Evolutionary conservation across 75 land plant species (phyloP), one percentile per base, ranked within the genome.

Genomic region (Pinus albicaulis): DNA sequence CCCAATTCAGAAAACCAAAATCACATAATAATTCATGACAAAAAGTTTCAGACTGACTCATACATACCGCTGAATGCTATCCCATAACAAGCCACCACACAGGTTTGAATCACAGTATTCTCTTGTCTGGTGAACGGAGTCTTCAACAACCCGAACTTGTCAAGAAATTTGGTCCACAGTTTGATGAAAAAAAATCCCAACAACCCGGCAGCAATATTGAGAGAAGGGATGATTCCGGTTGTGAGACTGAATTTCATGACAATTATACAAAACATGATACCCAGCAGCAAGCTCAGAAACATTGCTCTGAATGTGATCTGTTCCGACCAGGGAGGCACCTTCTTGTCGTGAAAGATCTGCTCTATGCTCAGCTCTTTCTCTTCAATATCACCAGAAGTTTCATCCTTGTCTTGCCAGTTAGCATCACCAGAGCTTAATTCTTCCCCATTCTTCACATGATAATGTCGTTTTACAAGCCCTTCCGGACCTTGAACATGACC

Each of bases 61-160:
- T 25, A 14, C 80, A 48, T 64, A 84, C 95, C 87, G 73, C 89
- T 90, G 74, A 88, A 88, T 24, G 92, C 90, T 12, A 92, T 88
- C 19, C 95, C 95, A 66, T 84, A 90, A 75, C 87, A 81, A 2
- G 95, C 92, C 36, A 92, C 95, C 16, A 88, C 90, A 59, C 94
- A 92, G 3, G 94, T 92, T 74, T 92, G 94, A 55, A 92, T 92
- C 44, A 92, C 90, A 1, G 95, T 92, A 61, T 90, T 92, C 85
- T 92, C 95, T 71, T 92, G 95, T 55, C 92, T 57, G 14, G 95
- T 92, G 76, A 92, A 92, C 0, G 95, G 95, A 44, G 82, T 86
- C 59, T 71, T 80, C 57, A 86, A 60, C 10, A 86, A 23, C 1
- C 90, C 90, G 36, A 75, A 5, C 82, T 82, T 86, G 7, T 70